Percentiles rank a stretch among this genome's conserved stretches.
phyloP scores from a whole-genome alignment of 768 basidiomycete genomes.

The Porpolomopsis calyptriformis region DNA sequence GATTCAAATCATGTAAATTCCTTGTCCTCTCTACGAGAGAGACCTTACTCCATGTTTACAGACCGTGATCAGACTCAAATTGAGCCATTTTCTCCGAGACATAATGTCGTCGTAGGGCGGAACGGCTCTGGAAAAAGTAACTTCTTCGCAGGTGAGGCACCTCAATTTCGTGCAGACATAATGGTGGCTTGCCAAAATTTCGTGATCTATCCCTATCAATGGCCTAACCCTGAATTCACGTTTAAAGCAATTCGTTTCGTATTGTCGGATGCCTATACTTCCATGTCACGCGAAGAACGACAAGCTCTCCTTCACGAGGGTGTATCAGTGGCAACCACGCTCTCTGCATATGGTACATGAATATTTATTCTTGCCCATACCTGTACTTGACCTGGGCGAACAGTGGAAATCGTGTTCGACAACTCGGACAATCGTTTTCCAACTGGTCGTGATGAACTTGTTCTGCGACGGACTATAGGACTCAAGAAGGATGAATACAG shows the following conservation, averaged over 20 bases:
- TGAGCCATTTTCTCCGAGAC: constrained; percentile 86
- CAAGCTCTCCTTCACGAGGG: constrained; percentile 93
- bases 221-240: background rate
- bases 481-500: constrained; percentile 98
- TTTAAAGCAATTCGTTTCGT: constrained; percentile 87
- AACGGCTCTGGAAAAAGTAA: constrained; percentile 99
- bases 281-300: constrained; percentile 88
- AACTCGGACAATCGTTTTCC: constrained; percentile 92
- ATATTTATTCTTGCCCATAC: constrained; percentile 1
- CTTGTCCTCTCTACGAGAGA: background rate
- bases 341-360: constrained; percentile 77
- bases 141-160: constrained; percentile 82
- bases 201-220: no score
- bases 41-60: constrained; percentile 17
- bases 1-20: constrained; percentile 93
- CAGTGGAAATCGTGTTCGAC: constrained; percentile 92
- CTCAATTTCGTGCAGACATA: no score
- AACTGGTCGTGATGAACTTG: constrained; percentile 78
- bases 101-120: constrained; percentile 94
- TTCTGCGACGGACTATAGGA: constrained; percentile 88
- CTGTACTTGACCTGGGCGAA: background rate
- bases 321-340: constrained; percentile 72
- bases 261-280: constrained; percentile 93
- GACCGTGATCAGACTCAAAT: constrained; percentile 86
- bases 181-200: no score